Base-by-base conservation (phyloP, 495 filamentous ascomycete genomes). In the Beverwykella pulmonaria region DNA sequence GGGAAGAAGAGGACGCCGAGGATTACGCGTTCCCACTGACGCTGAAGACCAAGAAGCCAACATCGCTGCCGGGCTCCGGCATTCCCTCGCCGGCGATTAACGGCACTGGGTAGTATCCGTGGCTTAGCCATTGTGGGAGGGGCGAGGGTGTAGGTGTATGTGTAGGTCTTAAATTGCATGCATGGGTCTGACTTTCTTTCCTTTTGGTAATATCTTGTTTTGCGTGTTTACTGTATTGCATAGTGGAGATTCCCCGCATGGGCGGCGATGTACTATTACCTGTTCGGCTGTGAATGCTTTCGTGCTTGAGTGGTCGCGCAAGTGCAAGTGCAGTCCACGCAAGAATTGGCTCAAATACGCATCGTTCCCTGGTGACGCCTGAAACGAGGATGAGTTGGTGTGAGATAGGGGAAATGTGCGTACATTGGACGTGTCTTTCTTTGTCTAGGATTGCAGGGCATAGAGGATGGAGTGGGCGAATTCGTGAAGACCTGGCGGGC, bases 11-110 rank as follows among this genome's bases (percentile, higher is more conserved):
- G 77, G 94, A 98, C 78, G 92, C 97, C 62, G 87, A 90, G 5
- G 94, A 97, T 63, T 96, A 93, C 73, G 88, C 90, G 29, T 96
- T 94, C 82, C 92, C 93, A 23, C 84, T 98, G 32, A 97, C 92
- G 2, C 82, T 98, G 25, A 77, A 74, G 73, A 61, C 66, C 26
- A 79, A 79, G 71, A 68, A 65, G 62, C 44, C 53, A 25, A 61
- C 57, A 41, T 7, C 53, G 25, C 50, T 34, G 12, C 32, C 57
- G 22, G 66, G n/a, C n/a, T 60, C 53, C 29, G 65, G 54, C n/a
- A 29, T 59, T 10, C 29, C 20, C 20, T 63, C 59, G 20, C 65
- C 59, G 1, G 65, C 59, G 14, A 56, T 58, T n/a, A 63, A 53
- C 23, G 44, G 59, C 41, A 68, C 39, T 3, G 53, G 53, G 26